Percentiles rank a stretch among this genome's conserved stretches.
These are phyloP conservation scores for Saccharum officinarum DNA, from an alignment of 176 grass and related monocot species.

Conservation along the genomic window DNA sequence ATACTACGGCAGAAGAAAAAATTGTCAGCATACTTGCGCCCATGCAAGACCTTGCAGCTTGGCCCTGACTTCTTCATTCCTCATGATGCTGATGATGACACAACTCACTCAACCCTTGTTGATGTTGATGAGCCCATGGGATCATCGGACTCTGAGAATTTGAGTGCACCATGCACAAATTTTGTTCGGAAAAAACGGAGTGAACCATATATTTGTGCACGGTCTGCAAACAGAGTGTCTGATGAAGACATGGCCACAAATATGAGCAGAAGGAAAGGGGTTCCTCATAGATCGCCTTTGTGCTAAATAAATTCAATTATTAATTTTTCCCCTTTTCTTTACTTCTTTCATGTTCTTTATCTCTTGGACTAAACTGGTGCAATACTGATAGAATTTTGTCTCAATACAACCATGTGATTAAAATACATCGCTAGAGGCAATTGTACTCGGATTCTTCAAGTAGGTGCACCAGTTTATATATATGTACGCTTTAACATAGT, in stretches of 20 bases:
- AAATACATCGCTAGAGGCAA: slow-evolving; percentile 66
- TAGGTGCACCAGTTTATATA: slow-evolving; percentile 55
- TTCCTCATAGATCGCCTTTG: slow-evolving; percentile 88
- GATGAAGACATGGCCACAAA: slow-evolving; percentile 76
- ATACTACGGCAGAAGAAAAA: slow-evolving; percentile 76
- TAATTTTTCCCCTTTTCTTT: slow-evolving; percentile 27
- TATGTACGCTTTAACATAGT: slow-evolving; percentile 53
- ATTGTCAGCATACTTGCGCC: slow-evolving; percentile 67
- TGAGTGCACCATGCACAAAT: slow-evolving; percentile 60
- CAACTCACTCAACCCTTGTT: slow-evolving; percentile 82
- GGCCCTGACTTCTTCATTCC: slow-evolving; percentile 97
- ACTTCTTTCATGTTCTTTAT: slow-evolving; percentile 36
- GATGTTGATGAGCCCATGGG: slow-evolving; percentile 84
- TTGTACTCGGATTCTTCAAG: slow-evolving; percentile 60
- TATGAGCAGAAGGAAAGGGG: slow-evolving; percentile 96
- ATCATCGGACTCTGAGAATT: slow-evolving; percentile 90
- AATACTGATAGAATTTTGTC: slow-evolving; percentile 58
- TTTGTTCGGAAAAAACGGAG: slow-evolving; percentile 68
- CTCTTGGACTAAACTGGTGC: slow-evolving; percentile 51
- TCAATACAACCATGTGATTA: slow-evolving; percentile 51
- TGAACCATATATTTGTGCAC: slow-evolving; percentile 68
- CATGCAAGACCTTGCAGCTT: slow-evolving; percentile 89
- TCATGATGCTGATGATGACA: slow-evolving; percentile 85
- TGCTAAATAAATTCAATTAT: slow-evolving; percentile 64
- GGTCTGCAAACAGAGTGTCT: slow-evolving; percentile 65